Conservation (phyloP, 179 eudicot genomes). For the Camellia oleifera region DNA sequence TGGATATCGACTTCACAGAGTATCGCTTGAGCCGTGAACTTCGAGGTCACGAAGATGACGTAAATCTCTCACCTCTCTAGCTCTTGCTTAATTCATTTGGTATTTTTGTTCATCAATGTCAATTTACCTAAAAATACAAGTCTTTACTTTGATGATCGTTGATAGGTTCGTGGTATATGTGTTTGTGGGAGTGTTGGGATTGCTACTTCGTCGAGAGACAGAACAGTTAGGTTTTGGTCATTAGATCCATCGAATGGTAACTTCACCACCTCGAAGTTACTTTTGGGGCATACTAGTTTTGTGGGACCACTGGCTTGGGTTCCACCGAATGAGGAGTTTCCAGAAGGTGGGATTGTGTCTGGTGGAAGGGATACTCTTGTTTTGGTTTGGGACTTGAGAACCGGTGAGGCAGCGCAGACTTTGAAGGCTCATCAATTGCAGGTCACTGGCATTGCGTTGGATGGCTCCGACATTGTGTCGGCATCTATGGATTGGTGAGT, state of each 20-base stretch:
- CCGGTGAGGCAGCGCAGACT: constrained; percentile 59
- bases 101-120: background rate
- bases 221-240: constrained; percentile 78
- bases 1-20: constrained; percentile 63
- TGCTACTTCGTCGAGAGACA: constrained; percentile 89
- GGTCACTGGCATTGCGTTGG: constrained; percentile 80
- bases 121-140: background rate
- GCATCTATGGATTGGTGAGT: constrained; percentile 79
- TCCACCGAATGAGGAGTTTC: constrained; percentile 66
- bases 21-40: constrained; percentile 65
- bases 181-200: constrained; percentile 74
- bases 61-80: constrained; percentile 25
- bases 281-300: constrained; percentile 87
- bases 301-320: constrained; percentile 94
- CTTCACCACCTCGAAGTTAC: constrained; percentile 39
- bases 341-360: constrained; percentile 79
- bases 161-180: constrained; percentile 79
- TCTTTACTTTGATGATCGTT: background rate
- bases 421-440: constrained; percentile 76
- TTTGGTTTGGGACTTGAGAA: constrained; percentile 72
- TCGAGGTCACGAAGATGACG: constrained; percentile 80
- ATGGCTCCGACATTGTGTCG: constrained; percentile 70
- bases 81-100: background rate
- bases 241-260: constrained; percentile 45
- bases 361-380: constrained; percentile 94